Evolutionary conservation across 495 filamentous ascomycete genomes (phyloP).

Genomic region (Penicillium angulare): DNA sequence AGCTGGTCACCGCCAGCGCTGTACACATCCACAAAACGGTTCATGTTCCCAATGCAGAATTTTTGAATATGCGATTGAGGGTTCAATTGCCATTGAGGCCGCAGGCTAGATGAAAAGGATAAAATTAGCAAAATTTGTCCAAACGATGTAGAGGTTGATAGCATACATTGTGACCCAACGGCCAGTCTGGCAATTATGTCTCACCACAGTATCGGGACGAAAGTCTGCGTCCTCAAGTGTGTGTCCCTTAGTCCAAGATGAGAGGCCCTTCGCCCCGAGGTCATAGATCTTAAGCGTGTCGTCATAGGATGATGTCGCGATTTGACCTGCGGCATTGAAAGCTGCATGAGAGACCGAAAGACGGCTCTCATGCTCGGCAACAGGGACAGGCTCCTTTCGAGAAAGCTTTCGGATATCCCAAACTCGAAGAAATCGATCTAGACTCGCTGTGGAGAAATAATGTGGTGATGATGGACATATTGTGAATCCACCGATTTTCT

Average conservation of each 20-base stretch:
- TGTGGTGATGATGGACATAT: conserved; percentile 75
- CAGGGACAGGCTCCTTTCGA: conserved; percentile 57
- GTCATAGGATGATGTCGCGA: conserved; percentile 92
- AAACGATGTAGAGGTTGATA: neutral
- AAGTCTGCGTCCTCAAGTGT: conserved; percentile 60
- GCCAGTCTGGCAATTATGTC: conserved; percentile 96
- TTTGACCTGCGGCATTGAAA: conserved; percentile 75
- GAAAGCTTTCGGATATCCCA: conserved; percentile 90
- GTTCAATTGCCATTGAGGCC: conserved; percentile 85
- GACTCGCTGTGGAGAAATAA: conserved; percentile 83
- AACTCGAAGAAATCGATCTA: conserved; percentile 84
- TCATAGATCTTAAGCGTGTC: conserved; percentile 92
- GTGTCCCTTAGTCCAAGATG: conserved; percentile 60
- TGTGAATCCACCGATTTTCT: conserved; percentile 94
- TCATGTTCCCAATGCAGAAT: conserved; percentile 96
- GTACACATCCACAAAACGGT: conserved; percentile 92
- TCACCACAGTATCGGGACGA: conserved; percentile 64
- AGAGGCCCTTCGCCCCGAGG: conserved; percentile 58
- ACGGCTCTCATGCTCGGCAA: conserved; percentile 78
- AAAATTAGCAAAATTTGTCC: neutral
- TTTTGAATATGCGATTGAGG: conserved; percentile 76
- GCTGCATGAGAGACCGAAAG: conserved; percentile 89
- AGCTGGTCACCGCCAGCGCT: conserved; percentile 78
- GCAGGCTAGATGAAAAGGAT: conserved; percentile 59
- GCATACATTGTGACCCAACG: conserved; percentile 70